phyloP scores from a whole-genome alignment of 139 green algal genomes.

The Mychonastes homosphaera region DNA sequence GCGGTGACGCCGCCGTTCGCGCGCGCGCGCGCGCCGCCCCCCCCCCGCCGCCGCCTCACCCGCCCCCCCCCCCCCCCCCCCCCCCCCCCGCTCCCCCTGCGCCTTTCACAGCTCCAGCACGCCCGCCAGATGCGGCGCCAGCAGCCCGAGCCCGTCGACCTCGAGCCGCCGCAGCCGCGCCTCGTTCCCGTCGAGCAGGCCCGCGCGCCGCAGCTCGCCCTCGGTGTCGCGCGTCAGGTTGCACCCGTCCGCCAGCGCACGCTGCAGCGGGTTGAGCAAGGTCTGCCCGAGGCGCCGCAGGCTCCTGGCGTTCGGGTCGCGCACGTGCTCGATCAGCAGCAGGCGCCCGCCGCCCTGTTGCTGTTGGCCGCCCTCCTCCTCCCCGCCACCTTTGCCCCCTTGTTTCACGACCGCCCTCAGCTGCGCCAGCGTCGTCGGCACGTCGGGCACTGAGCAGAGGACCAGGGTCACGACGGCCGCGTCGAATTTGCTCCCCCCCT shows the following conservation, averaged over 20 bases:
- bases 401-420: conserved; percentile 37
- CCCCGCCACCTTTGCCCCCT: too few species aligned
- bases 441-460: conserved; percentile 45
- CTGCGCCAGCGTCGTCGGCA: conserved; percentile 30
- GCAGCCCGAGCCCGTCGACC: conserved; percentile 19
- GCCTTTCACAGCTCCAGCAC: too few species aligned
- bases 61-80: too few species aligned
- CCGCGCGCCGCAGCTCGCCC: conserved; percentile 13
- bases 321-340: conserved; percentile 56
- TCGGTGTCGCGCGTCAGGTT: conserved; percentile 43
- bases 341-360: conserved; percentile 35
- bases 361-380: too few species aligned
- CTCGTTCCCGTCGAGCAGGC: conserved; percentile 12
- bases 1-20: too few species aligned
- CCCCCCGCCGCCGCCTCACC: too few species aligned
- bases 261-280: conserved; percentile 45
- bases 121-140: conserved; percentile 33
- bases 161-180: conserved; percentile 17
- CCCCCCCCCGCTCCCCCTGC: too few species aligned
- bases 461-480: conserved; percentile 48
- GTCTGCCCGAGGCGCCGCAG: conserved; percentile 28
- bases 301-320: not conserved
- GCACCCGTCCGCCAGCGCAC: conserved; percentile 45
- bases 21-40: too few species aligned
- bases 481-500: conserved; percentile 34